Percentiles rank a stretch among this genome's conserved stretches.
Evolutionary conservation across 2,329 filamentous ascomycete genomes (phyloP).

Genomic region (Tothia fuscella): DNA sequence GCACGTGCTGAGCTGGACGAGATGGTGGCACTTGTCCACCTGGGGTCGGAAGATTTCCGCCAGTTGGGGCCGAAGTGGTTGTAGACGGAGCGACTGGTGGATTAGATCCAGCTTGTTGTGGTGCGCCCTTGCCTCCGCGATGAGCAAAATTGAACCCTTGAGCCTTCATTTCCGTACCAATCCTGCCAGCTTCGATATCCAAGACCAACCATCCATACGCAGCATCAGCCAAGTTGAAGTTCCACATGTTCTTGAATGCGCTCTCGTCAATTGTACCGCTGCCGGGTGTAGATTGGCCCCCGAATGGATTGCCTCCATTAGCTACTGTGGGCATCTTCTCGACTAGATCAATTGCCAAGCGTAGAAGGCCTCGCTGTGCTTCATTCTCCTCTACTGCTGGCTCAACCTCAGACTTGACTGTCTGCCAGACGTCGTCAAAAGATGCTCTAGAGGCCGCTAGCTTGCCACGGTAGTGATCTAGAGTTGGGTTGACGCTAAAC

Average conservation of each 20-base stretch:
- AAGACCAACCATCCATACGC: conserved; percentile 93
- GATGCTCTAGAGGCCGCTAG: conserved; percentile 95
- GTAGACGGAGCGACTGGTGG: conserved; percentile 25
- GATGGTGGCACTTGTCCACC: conserved; percentile 25
- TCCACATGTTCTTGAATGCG: conserved; percentile 99
- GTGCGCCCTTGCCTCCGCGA: conserved; percentile 61
- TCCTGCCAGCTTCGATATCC: conserved; percentile 88
- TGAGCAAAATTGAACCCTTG: conserved; percentile 99
- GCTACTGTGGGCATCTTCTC: conserved; percentile 95
- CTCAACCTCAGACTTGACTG: conserved; percentile 90
- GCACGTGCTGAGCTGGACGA: conserved; percentile 20
- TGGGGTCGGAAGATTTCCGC: conserved; percentile 26
- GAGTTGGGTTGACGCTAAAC: conserved; percentile 94
- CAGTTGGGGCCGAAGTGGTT: conserved; percentile 24
- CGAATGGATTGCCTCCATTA: conserved; percentile 93
- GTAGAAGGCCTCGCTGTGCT: conserved; percentile 80
- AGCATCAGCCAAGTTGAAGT: conserved; percentile 95
- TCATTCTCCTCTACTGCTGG: conserved; percentile 89
- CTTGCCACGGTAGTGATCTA: conserved; percentile 98
- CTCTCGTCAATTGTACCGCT: conserved; percentile 93
- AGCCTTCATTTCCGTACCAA: conserved; percentile 96
- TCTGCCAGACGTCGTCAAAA: conserved; percentile 99
- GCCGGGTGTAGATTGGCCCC: conserved; percentile 62
- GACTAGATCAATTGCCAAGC: conserved; percentile 87
- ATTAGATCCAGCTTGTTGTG: conserved; percentile 24